Evolutionary conservation across 1,284 basidiomycete genomes (phyloP), one percentile per base, ranked within the genome.

Genomic region (Microbotryum intermedium): DNA sequence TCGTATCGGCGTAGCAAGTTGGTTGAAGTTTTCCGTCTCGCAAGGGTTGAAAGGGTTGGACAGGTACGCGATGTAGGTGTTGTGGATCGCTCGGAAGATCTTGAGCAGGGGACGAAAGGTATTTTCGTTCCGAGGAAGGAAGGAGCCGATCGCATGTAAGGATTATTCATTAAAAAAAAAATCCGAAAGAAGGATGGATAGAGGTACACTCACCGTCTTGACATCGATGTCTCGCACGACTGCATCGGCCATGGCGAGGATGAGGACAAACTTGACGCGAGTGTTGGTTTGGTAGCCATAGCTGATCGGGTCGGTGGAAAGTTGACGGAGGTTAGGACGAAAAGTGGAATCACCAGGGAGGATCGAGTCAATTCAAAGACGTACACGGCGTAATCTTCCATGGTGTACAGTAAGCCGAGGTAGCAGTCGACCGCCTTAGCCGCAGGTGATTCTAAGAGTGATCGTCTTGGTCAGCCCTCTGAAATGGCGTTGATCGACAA

Each of bases 281-380:
- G 74, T 73, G 55, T 71, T 73, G 18, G 72, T 74, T 42, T 74
- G 73, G 44, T 74, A 75, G 53, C 74, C 74, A 54, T 75, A 75
- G 10, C 71, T 73, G 62, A 39, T 10, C 29, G 49, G 29, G 49
- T 50, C 23, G 49, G 50, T 3, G 11, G 29, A n/a, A 11, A 25
- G 23, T 7, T 51, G 4, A 30, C 9, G 1, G 10, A 51, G 50
- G 9, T 30, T 25, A 4, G 13, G 34, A n/a, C n/a, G n/a, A n/a
- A 11, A 39, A 39, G 34, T 18, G 13, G n/a, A n/a, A n/a, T n/a
- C n/a, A 39, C 13, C 9, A 16, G 48, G 39, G 23, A 23, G 20
- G 8, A n/a, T 6, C 26, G 16, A 4, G 34, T 8, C 7, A 13
- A 25, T 26, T 46, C 6, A n/a, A 13, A n/a, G 18, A 60, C 69